Base-by-base conservation (phyloP, 1,139 yeast species). In the Candida sanyaensis region DNA sequence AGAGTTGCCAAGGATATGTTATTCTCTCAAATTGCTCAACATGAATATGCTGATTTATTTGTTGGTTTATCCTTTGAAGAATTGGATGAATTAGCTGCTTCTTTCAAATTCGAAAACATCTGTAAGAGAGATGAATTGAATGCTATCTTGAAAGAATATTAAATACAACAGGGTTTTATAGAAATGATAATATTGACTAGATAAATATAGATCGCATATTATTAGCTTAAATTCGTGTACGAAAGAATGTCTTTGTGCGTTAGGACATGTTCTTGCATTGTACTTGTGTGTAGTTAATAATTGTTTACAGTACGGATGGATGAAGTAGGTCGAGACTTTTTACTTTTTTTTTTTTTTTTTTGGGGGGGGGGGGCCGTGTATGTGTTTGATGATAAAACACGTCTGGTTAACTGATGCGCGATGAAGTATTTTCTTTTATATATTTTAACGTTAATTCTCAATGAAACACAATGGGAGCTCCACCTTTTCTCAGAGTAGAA, bases 11-110 rank as follows among this genome's bases (percentile, higher is more conserved):
- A 72, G 52, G 78, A 75, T 41, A 66, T 68, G 64, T 60, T 75
- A 42, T 65, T 75, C 52, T 63, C 72, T 23, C 75, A 73, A 53
- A 68, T 68, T 53, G 62, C 73, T 31, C 69, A 66, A 48, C 68
- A 68, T 46, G 80, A 75, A 54, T 75, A 65, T 54, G 78, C 80
- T 10, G 74, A 70, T 21, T 65, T 64, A 37, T 73, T 71, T 53
- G 66, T 60, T 33, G 77, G 64, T 13, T 64, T 73, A 52, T 56
- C 64, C 11, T 70, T 65, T 37, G 75, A 73, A 33, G 76, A 75
- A 31, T 64, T 75, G 49, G 80, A 75, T 51, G 78, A 71, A 55
- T 63, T 75, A 57, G 80, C 80, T 36, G 77, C 75, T 37, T 70
- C 73, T 37, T 75, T 74, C 65, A 73, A 74, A 56, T 65, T 75